These are phyloP conservation scores for Nothopassalora personata DNA, from an alignment of 2,329 filamentous ascomycete species.

Conservation along the genomic window DNA sequence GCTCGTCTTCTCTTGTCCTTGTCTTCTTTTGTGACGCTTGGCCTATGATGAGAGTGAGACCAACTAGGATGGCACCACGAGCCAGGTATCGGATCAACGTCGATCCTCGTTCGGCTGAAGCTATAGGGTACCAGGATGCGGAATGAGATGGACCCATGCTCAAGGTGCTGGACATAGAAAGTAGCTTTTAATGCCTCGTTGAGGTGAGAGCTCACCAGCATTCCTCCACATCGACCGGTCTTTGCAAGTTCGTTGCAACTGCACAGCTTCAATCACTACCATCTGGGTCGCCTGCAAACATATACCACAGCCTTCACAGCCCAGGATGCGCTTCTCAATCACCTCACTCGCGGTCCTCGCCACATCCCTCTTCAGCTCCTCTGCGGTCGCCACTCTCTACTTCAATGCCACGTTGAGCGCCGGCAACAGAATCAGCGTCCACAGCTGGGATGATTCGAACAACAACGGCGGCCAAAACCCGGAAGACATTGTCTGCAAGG, in stretches of 20 bases:
- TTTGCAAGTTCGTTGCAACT: neutral
- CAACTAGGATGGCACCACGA: neutral
- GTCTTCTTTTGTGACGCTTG: neutral
- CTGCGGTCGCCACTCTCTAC: conserved; percentile 13
- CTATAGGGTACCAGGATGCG: neutral
- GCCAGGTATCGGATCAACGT: neutral
- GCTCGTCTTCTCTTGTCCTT: neutral
- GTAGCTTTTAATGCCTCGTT: neutral
- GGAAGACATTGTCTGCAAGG: conserved; percentile 16
- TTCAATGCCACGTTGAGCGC: conserved; percentile 16
- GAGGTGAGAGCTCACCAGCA: neutral
- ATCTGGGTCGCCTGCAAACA: neutral
- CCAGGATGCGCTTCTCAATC: neutral
- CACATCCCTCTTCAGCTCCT: conserved; percentile 7
- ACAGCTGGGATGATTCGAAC: conserved; percentile 18
- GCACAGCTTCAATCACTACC: neutral
- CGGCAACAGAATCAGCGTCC: conserved; percentile 13
- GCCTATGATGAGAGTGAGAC: neutral
- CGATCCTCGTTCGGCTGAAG: neutral
- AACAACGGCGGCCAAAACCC: conserved; percentile 15
- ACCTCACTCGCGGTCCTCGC: conserved; percentile 3
- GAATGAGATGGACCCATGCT: neutral
- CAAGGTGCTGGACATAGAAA: neutral
- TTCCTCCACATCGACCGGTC: neutral
- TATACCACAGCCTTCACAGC: neutral